Conservation (phyloP, 108 stramenopile genomes). For the Skeletonema costatum region DNA sequence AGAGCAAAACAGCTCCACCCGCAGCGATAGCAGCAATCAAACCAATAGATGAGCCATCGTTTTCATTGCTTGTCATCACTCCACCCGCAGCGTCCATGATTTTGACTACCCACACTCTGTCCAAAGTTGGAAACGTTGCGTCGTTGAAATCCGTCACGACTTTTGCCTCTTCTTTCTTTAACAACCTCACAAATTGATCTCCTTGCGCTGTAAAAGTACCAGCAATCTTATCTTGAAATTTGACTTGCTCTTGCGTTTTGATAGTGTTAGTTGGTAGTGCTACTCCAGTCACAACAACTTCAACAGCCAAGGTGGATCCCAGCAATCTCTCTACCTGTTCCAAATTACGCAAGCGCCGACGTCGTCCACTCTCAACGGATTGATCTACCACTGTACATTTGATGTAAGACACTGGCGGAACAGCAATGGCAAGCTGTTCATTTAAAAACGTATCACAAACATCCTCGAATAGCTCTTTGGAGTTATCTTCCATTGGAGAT, state of each 20-base stretch:
- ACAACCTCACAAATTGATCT: neutral
- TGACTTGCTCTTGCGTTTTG: neutral
- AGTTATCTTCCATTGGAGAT: neutral
- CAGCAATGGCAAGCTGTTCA: constrained; percentile 23
- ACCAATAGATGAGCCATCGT: neutral
- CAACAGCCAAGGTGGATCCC: neutral
- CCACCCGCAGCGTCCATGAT: neutral
- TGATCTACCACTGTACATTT: constrained; percentile 18
- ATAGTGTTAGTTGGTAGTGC: neutral
- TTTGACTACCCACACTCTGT: neutral
- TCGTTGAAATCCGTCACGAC: neutral
- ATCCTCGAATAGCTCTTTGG: neutral
- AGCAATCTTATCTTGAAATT: neutral
- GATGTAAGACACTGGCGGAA: constrained; percentile 23
- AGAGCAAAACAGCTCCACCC: neutral
- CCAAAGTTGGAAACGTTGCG: neutral
- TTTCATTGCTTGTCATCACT: neutral
- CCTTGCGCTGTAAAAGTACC: neutral
- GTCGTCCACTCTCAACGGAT: neutral
- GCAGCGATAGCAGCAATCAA: neutral
- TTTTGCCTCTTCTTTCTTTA: constrained; percentile 2
- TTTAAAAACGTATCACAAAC: constrained; percentile 8
- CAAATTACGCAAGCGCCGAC: neutral
- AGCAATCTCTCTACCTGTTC: neutral
- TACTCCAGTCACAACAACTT: neutral